Base-by-base conservation (phyloP, 176 grass and related monocot genomes). In the Canna indica region DNA sequence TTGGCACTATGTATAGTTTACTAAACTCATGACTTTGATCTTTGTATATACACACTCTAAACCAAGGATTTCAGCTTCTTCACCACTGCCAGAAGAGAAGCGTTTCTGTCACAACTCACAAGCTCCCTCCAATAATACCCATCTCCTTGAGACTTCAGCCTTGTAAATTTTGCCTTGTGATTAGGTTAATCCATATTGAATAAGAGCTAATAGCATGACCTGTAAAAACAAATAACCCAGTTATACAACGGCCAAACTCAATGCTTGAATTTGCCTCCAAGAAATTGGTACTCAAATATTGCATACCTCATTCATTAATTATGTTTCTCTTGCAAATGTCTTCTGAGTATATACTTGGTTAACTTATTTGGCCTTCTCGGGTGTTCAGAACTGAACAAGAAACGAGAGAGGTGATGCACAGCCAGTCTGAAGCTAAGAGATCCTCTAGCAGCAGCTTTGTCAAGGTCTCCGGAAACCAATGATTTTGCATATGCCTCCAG, bases 401-500 rank as follows among this genome's bases (percentile, higher is more conserved):
- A 90, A 62, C 79, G 66, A 1, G 86, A 85, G 60, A 99, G 80
- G 46, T 99, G 89, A 73, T 90, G 86, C 77, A 73, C 64, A 32
- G 69, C 89, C 61, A 99, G n/a, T 24, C 52, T 77, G 72, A 86
- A 99, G 48, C 82, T 71, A 54, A 87, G 42, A 26, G 84, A 85
- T 74, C 76, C 85, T 72, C 86, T 84, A 68, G 65, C 36, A 35
- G 50, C 72, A 74, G 89, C 89, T 80, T 79, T 87, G 70, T 90
- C 86, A 64, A 99, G 84, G 25, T 68, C 61, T 64, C 86, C 94
- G 20, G 83, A 83, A 65, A 76, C 90, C 94, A 86, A 99, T 62
- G 88, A 90, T 74, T 93, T 90, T 64, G 81, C 75, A 70, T 93
- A 99, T 11, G 94, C 76, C 87, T 90, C 86, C 84, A 99, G 74